A percentile compares a stretch with the other conserved stretches of the same genome.
Conservation (phyloP, 2,329 filamentous ascomycete species). For the Sarocladium brachiariae region DNA sequence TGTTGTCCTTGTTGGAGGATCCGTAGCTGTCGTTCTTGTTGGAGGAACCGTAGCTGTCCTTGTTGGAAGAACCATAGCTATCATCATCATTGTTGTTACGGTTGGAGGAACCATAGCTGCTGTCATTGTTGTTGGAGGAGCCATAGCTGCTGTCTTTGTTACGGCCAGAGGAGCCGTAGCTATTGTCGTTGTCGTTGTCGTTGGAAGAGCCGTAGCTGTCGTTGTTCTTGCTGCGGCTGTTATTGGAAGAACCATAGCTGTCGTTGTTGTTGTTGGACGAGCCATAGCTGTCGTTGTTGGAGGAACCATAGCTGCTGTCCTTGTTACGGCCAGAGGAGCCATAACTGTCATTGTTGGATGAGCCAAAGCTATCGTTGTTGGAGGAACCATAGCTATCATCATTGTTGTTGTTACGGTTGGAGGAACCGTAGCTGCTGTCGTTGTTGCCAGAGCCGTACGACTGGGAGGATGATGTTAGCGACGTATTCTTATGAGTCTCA, state of each 20-base stretch:
- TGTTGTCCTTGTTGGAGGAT: constrained; percentile 11
- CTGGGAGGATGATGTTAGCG: too few relatives aligned
- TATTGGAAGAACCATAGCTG: constrained; percentile 14
- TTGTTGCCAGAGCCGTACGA: constrained; percentile 7
- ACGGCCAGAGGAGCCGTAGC: constrained; percentile 14
- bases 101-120: constrained; percentile 14
- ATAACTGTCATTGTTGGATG: constrained; percentile 12
- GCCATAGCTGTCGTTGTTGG: constrained; percentile 15
- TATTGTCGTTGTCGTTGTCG: constrained; percentile 13
- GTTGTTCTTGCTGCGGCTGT: constrained; percentile 14
- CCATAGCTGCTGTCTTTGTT: constrained; percentile 19
- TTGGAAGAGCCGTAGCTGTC: constrained; percentile 13
- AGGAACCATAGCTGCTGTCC: constrained; percentile 13
- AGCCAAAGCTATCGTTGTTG: constrained; percentile 19
- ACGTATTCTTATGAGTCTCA: too few relatives aligned
- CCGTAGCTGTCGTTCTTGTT: constrained; percentile 13
- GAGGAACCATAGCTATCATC: not conserved
- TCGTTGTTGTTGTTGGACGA: constrained; percentile 12
- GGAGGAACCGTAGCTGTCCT: constrained; percentile 14
- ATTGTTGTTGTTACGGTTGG: constrained; percentile 10
- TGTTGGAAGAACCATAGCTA: constrained; percentile 14
- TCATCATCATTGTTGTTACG: constrained; percentile 19
- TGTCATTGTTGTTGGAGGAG: constrained; percentile 21
- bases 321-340: constrained; percentile 14
- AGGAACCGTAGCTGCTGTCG: constrained; percentile 10